A percentile compares a stretch with the other conserved stretches of the same genome.
phyloP scores from a whole-genome alignment of 106 monocot species.

The Gastrodia elata region DNA sequence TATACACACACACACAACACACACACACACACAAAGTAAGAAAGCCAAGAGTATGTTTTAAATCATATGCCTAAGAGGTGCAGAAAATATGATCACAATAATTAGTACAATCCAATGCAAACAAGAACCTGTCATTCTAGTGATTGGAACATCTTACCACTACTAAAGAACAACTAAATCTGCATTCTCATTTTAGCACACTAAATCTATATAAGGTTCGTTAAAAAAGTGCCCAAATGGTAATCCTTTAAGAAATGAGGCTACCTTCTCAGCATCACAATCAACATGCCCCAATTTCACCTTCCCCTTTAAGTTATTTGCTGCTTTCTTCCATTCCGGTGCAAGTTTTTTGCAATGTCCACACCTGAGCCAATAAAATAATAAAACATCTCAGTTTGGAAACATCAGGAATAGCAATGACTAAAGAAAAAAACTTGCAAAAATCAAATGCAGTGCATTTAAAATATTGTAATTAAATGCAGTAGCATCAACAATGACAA shows the following conservation, averaged over 20 bases:
- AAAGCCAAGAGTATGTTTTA: too few species aligned
- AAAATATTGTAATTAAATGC: neutral
- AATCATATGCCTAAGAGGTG: too few species aligned
- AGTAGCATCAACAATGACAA: neutral
- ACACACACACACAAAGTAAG: too few species aligned
- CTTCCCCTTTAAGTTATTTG: constrained; percentile 89
- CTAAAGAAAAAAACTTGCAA: neutral
- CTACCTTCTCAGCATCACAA: constrained; percentile 93
- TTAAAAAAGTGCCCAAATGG: neutral
- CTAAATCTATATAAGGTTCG: neutral
- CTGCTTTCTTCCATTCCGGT: constrained; percentile 94
- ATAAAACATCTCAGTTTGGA: neutral
- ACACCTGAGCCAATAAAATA: constrained; percentile 53
- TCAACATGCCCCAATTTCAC: constrained; percentile 95
- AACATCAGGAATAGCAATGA: neutral
- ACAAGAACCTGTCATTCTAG: neutral
- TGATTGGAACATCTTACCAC: neutral
- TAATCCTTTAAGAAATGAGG: neutral
- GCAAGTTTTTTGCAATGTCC: constrained; percentile 98
- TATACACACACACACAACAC: too few species aligned
- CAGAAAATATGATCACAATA: too few species aligned
- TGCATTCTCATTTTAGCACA: neutral
- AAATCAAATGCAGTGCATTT: neutral
- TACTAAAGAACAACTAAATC: neutral
- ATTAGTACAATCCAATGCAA: neutral